Percentiles rank a stretch among this genome's conserved stretches.
Conservation (phyloP, 2,329 filamentous ascomycete genomes). For the Didymella pinodella region DNA sequence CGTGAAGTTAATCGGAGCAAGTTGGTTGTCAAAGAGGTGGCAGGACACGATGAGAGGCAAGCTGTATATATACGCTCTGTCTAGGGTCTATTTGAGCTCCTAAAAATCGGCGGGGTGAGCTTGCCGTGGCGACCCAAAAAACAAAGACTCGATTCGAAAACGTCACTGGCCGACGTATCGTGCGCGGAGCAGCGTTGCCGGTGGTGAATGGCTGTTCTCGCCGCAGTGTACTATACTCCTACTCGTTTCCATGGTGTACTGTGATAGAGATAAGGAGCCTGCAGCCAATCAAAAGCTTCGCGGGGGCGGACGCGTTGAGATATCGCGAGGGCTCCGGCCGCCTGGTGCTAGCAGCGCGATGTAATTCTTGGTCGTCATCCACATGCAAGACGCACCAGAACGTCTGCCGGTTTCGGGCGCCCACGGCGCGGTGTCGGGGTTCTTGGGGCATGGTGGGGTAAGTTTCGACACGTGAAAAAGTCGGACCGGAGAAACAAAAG, state of each 20-base stretch:
- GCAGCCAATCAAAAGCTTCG: constrained; percentile 39
- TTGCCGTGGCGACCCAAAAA: constrained; percentile 26
- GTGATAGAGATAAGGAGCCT: constrained; percentile 44
- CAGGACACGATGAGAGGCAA: constrained; percentile 19
- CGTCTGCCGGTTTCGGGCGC: constrained; percentile 29
- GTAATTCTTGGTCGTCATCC: constrained; percentile 42
- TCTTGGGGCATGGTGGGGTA: constrained; percentile 22
- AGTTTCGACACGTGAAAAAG: constrained; percentile 13
- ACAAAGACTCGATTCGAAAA: constrained; percentile 59
- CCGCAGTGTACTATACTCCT: constrained; percentile 32
- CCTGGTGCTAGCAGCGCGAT: constrained; percentile 25
- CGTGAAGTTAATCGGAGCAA: constrained; percentile 22
- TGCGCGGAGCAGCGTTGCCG: constrained; percentile 70
- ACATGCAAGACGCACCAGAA: constrained; percentile 9
- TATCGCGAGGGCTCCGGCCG: constrained; percentile 31
- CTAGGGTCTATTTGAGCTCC: constrained; percentile 23
- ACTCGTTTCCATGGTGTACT: constrained; percentile 47
- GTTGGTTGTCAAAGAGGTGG: constrained; percentile 19
- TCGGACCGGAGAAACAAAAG: constrained; percentile 15
- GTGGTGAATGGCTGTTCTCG: constrained; percentile 36
- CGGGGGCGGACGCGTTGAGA: constrained; percentile 38
- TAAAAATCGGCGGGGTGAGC: constrained; percentile 29
- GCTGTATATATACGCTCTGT: constrained; percentile 40
- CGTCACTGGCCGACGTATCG: constrained; percentile 67
- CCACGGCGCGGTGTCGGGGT: constrained; percentile 23